Conservation (phyloP, 768 basidiomycete species). For the Tylopilus rubrobrunneus region DNA sequence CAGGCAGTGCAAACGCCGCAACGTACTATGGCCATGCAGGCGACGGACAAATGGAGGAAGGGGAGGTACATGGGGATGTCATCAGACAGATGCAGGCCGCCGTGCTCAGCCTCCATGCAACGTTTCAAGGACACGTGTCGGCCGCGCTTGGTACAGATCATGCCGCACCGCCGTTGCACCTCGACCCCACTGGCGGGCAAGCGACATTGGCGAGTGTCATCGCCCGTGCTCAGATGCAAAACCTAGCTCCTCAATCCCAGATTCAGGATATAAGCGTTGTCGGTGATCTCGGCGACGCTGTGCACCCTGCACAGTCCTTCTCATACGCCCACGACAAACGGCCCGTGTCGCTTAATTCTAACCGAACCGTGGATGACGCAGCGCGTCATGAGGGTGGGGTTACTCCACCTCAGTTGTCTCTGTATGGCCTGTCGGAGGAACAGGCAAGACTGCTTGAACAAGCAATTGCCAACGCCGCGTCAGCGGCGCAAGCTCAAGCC, state of each 20-base stretch:
- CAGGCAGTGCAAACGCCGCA: conserved; percentile 25
- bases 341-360: conserved; percentile 4
- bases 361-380: conserved; percentile 6
- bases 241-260: conserved; percentile 23
- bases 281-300: not conserved
- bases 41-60: conserved; percentile 48
- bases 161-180: conserved; percentile 26
- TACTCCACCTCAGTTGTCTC: conserved; percentile 45
- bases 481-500: conserved; percentile 72
- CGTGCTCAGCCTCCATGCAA: conserved; percentile 51
- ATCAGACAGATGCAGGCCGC: conserved; percentile 48
- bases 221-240: conserved; percentile 62
- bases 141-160: conserved; percentile 46
- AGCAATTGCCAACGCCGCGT: conserved; percentile 71
- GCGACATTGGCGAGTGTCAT: conserved; percentile 71
- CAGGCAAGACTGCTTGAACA: conserved; percentile 66
- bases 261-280: conserved; percentile 7
- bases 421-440: conserved; percentile 71
- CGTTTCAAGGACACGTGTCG: conserved; percentile 57
- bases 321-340: conserved; percentile 3
- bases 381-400: conserved; percentile 3
- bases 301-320: conserved; percentile 12
- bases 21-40: conserved; percentile 12
- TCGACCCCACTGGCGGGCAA: conserved; percentile 52
- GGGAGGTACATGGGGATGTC: conserved; percentile 50